These are phyloP conservation scores for Septoria linicola DNA, from an alignment of 2,329 filamentous ascomycete species.

Conservation along the genomic window DNA sequence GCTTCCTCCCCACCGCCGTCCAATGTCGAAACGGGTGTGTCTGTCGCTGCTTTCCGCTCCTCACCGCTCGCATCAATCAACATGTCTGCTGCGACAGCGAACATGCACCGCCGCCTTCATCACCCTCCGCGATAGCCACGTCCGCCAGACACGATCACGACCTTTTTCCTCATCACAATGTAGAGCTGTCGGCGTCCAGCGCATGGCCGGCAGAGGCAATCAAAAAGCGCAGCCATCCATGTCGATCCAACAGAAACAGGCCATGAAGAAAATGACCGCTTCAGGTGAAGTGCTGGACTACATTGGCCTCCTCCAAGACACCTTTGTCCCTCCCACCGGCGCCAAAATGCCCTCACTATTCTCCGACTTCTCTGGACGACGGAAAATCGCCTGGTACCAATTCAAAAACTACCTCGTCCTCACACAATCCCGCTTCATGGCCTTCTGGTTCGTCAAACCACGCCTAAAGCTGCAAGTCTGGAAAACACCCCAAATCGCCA, in stretches of 20 bases:
- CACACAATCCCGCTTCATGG: slow-evolving; percentile 11
- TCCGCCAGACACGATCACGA: slow-evolving; percentile 16
- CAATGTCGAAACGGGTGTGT: slow-evolving; percentile 29
- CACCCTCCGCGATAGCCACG: slow-evolving; percentile 14
- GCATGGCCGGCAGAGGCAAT: slow-evolving; percentile 9
- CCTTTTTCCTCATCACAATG: slow-evolving; percentile 24
- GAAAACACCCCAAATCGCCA: slow-evolving; percentile 41
- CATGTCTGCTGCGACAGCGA: slow-evolving; percentile 15
- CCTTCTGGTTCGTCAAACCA: slow-evolving; percentile 22
- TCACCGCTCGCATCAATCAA: slow-evolving; percentile 9
- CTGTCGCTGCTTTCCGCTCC: slow-evolving; percentile 23
- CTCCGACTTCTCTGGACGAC: slow-evolving; percentile 9
- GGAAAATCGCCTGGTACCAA: slow-evolving; percentile 13
- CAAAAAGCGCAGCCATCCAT: slow-evolving; percentile 42
- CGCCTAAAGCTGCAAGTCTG: slow-evolving; percentile 31
- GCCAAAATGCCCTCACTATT: slow-evolving; percentile 28
- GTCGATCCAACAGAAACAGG: slow-evolving; percentile 36
- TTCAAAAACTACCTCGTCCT: slow-evolving; percentile 1
- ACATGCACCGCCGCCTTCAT: slow-evolving; percentile 6
- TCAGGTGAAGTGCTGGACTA: slow-evolving; percentile 39
- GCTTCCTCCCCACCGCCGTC: neutral
- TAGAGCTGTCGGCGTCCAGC: slow-evolving; percentile 11
- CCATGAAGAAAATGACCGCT: slow-evolving; percentile 33
- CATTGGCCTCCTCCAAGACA: slow-evolving; percentile 46
- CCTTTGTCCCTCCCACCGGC: slow-evolving; percentile 35